Percentiles rank a stretch among this genome's conserved stretches.
Conservation (phyloP, 1,284 basidiomycete species). For the Cutaneotrichosporon mucoides region DNA sequence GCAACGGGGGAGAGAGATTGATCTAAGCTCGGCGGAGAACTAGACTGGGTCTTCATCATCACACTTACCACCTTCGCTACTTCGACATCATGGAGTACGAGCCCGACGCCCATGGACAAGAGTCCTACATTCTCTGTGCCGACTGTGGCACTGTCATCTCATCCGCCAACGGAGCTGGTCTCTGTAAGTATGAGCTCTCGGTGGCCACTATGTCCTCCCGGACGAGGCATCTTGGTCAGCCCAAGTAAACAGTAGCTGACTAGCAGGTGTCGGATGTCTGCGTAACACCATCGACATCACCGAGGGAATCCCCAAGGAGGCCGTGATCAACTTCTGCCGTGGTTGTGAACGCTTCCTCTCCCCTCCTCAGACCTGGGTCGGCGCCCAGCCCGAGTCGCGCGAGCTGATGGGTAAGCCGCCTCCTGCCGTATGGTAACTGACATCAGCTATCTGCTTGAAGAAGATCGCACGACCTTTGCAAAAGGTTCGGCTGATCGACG, state of each 20-base stretch:
- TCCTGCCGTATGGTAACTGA: not conserved
- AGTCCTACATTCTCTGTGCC: constrained; percentile 50
- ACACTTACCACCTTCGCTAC: not conserved
- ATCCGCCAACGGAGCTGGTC: constrained; percentile 81
- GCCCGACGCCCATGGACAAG: constrained; percentile 39
- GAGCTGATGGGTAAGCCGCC: constrained; percentile 65
- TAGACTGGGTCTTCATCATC: too few species aligned
- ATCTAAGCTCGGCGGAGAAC: too few species aligned
- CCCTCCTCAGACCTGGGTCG: constrained; percentile 82
- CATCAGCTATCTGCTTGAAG: constrained; percentile 72
- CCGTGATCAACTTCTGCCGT: constrained; percentile 86
- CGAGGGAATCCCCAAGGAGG: constrained; percentile 97
- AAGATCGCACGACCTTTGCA: constrained; percentile 84
- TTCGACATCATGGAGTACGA: constrained; percentile 42
- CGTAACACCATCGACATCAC: constrained; percentile 82
- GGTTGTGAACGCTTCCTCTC: constrained; percentile 96
- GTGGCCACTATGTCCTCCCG: constrained; percentile 61
- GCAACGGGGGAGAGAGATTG: too few species aligned
- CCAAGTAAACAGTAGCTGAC: not conserved
- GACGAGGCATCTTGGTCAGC: constrained; percentile 52
- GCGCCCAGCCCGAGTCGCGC: constrained; percentile 82
- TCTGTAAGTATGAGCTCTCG: constrained; percentile 62
- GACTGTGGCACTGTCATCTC: constrained; percentile 77
- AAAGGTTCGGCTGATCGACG: constrained; percentile 93
- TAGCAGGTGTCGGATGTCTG: constrained; percentile 37